Base-by-base conservation (phyloP, 2,329 filamentous ascomycete species). In the Xylariaceae sp. region DNA sequence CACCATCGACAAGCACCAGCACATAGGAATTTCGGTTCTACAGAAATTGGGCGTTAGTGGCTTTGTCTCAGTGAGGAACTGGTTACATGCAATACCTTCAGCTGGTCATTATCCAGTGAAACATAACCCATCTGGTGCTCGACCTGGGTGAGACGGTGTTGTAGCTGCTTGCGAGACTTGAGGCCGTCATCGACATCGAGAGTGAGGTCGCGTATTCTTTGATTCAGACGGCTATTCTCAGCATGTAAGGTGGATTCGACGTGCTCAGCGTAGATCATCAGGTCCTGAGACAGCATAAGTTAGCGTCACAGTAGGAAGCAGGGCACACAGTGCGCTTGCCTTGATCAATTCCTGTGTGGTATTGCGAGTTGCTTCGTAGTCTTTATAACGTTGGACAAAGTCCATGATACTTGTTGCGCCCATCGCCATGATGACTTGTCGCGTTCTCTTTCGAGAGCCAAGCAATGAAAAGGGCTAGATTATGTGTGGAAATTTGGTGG, bases 1-100 rank as follows among this genome's bases (percentile, higher is more conserved):
- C 76, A 29, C 80, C 82, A 60, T 85, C 82, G 54, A 85, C 75
- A 53, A 83, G 59, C 32, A 82, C 72, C 52, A 79, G 63, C 56
- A 83, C 69, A 60, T 85, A 85, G 33, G 75, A 71, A 62, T 82
- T 82, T 40, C 66, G 69, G 47, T 69, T 73, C 75, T 80, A 55
- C 41, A 38, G 22, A 34, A 37, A 48, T 41, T 19, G 47, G 44
- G 49, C 49, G 45, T 56, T 46, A 59, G 55, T 51, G 14, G 32
- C 19, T 21, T 46, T 45, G 29, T 50, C 36, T 45, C 23, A 34
- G 29, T 37, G 46, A n/a, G 33, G 23, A 11, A 21, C 16, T 22
- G 19, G 49, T 48, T 44, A 16, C 42, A 33, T 43, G 40, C 42
- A 49, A 48, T 70, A 78, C 76, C 70, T 73, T 75, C 49, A 75